A percentile compares a stretch with the other conserved stretches of the same genome.
These are phyloP conservation scores for Pythium monospermum DNA, from an alignment of 352 stramenopile genomes.

Conservation along the genomic window DNA sequence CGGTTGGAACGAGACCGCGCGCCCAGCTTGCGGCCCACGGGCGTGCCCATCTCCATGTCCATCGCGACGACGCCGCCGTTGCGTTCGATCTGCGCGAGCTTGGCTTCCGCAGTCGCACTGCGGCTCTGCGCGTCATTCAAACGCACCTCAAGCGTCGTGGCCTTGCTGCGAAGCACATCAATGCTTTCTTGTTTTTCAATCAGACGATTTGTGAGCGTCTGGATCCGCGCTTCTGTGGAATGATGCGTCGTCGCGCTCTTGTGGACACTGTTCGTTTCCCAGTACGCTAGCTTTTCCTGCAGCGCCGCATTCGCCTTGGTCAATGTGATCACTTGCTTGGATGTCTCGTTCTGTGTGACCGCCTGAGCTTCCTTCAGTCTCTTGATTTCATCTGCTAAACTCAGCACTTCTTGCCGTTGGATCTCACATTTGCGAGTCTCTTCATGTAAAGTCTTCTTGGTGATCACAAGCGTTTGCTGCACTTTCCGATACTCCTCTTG, in stretches of 20 bases:
- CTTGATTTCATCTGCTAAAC: slow-evolving; percentile 47
- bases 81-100: slow-evolving; percentile 53
- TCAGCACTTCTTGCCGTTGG: slow-evolving; percentile 59
- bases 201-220: slow-evolving; percentile 71
- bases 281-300: slow-evolving; percentile 38
- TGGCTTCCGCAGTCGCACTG: slow-evolving; percentile 47
- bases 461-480: slow-evolving; percentile 57
- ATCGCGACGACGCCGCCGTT: slow-evolving; percentile 46
- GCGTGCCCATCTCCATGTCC: slow-evolving; percentile 64
- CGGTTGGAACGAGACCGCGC: slow-evolving; percentile 49
- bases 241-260: slow-evolving; percentile 9
- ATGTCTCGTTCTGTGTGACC: slow-evolving; percentile 26
- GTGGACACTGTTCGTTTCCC: slow-evolving; percentile 19
- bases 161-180: slow-evolving; percentile 55
- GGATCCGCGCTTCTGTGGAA: slow-evolving; percentile 57
- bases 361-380: slow-evolving; percentile 42
- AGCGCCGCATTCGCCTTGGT: slow-evolving; percentile 40
- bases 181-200: slow-evolving; percentile 83
- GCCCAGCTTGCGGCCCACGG: slow-evolving; percentile 24
- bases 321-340: slow-evolving; percentile 33
- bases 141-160: slow-evolving; percentile 69
- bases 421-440: slow-evolving; percentile 58
- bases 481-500: slow-evolving; percentile 53
- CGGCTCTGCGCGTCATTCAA: slow-evolving; percentile 48
- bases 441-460: slow-evolving; percentile 76